Percentiles rank a stretch among this genome's conserved stretches.
phyloP scores from a whole-genome alignment of 2,329 filamentous ascomycete genomes.

The Harringtonia aguacate region DNA sequence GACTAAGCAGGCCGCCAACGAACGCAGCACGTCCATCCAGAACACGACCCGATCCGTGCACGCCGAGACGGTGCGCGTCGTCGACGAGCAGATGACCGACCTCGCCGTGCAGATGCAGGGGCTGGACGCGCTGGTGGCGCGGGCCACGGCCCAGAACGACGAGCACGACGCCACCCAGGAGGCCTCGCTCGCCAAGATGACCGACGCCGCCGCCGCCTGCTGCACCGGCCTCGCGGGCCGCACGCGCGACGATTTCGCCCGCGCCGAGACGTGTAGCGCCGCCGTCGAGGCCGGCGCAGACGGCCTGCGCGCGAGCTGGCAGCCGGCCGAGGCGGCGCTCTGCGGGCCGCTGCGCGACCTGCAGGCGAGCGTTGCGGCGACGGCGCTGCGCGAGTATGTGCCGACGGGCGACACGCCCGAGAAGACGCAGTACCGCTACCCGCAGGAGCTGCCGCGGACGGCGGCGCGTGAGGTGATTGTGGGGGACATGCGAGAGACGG shows the following conservation, averaged over 20 bases:
- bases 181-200: conserved; percentile 54
- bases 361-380: conserved; percentile 53
- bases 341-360: conserved; percentile 62
- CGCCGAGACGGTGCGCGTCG: conserved; percentile 78
- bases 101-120: conserved; percentile 82
- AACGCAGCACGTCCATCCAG: conserved; percentile 75
- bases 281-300: conserved; percentile 53
- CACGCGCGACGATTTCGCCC: conserved; percentile 56
- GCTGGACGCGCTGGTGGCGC: conserved; percentile 80
- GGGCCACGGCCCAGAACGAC: conserved; percentile 71
- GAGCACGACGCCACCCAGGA: conserved; percentile 62
- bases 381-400: conserved; percentile 65
- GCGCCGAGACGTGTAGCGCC: conserved; percentile 56
- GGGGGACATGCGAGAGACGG: conserved; percentile 15
- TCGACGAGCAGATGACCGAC: conserved; percentile 79
- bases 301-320: conserved; percentile 48
- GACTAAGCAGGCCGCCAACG: conserved; percentile 52
- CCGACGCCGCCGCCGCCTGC: conserved; percentile 58
- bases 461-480: conserved; percentile 30
- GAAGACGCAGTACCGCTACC: conserved; percentile 72
- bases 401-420: conserved; percentile 80
- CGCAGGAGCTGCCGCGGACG: conserved; percentile 68
- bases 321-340: conserved; percentile 47
- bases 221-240: conserved; percentile 62
- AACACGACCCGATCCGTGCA: conserved; percentile 78